phyloP scores from a whole-genome alignment of 2,329 filamentous ascomycete species.

The Torrubiellomyces zombiae region DNA sequence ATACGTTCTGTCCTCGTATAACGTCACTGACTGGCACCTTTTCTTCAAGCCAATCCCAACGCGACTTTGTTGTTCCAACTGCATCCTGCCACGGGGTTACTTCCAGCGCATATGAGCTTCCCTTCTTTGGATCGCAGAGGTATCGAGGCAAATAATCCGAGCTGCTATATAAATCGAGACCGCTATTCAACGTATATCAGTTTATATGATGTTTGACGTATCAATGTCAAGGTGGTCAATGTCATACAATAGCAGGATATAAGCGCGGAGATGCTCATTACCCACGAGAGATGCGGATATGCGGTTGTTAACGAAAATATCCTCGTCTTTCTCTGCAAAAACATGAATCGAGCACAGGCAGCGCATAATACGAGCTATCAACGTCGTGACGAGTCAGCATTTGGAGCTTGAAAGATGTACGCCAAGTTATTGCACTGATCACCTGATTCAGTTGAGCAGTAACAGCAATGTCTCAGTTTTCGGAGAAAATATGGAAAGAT shows the following conservation, averaged over 20 bases:
- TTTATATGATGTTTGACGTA: too few relatives aligned
- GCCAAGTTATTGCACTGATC: too few relatives aligned
- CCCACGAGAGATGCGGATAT: conserved; percentile 16
- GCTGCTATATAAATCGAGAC: conserved; percentile 13
- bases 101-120: conserved; percentile 14
- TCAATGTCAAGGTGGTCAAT: too few relatives aligned
- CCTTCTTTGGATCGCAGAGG: conserved; percentile 11
- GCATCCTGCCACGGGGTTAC: conserved; percentile 16
- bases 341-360: conserved; percentile 18
- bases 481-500: too few relatives aligned
- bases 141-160: conserved; percentile 15
- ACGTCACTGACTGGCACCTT: too few relatives aligned
- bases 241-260: conserved; percentile 16
- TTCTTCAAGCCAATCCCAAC: conserved; percentile 21
- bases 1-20: too few relatives aligned
- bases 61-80: conserved; percentile 10
- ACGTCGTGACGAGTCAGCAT: not conserved
- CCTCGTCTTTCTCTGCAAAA: conserved; percentile 13
- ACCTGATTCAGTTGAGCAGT: too few relatives aligned
- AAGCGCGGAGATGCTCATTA: conserved; percentile 18
- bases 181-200: too few relatives aligned
- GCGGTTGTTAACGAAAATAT: conserved; percentile 18
- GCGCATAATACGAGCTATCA: conserved; percentile 15
- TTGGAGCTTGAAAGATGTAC: too few relatives aligned
- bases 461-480: too few relatives aligned